Evolutionary conservation across 371 early-diverging fungal genomes (phyloP).

Genomic region (Mucor plumbeus): DNA sequence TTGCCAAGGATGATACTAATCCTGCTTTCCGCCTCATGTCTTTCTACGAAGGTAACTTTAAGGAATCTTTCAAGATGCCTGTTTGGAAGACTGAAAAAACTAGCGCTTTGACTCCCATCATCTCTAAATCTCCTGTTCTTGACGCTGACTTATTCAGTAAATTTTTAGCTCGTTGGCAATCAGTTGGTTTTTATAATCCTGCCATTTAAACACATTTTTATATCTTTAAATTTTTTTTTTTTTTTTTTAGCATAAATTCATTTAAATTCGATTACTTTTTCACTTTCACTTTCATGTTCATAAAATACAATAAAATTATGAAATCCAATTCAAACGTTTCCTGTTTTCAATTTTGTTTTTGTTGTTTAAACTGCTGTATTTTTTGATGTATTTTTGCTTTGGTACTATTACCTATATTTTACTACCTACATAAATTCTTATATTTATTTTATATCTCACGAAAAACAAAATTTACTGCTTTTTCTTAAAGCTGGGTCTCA

Average conservation of each 20-base stretch:
- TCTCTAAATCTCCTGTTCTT: background rate
- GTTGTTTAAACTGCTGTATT: too few relatives aligned
- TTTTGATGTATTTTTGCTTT: too few relatives aligned
- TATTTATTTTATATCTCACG: too few relatives aligned
- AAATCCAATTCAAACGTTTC: too few relatives aligned
- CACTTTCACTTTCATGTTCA: too few relatives aligned
- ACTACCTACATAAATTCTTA: too few relatives aligned
- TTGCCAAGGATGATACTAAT: conserved; percentile 33
- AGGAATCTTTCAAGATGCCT: background rate
- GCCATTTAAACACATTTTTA: background rate
- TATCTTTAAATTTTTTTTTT: background rate
- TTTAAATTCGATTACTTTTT: too few relatives aligned
- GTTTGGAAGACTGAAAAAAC: conserved; percentile 8
- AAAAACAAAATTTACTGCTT: too few relatives aligned
- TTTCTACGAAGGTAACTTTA: conserved; percentile 32
- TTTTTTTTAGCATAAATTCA: background rate
- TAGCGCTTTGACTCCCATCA: background rate
- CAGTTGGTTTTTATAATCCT: background rate
- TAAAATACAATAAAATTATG: too few relatives aligned
- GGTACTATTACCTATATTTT: too few relatives aligned
- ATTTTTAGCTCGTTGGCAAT: conserved; percentile 1
- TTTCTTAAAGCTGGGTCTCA: too few relatives aligned
- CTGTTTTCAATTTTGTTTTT: too few relatives aligned
- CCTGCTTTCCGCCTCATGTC: conserved; percentile 40
- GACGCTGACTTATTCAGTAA: conserved; percentile 7